Base-by-base conservation (phyloP, 148 eudicot species). In the Camellia granthamiana region DNA sequence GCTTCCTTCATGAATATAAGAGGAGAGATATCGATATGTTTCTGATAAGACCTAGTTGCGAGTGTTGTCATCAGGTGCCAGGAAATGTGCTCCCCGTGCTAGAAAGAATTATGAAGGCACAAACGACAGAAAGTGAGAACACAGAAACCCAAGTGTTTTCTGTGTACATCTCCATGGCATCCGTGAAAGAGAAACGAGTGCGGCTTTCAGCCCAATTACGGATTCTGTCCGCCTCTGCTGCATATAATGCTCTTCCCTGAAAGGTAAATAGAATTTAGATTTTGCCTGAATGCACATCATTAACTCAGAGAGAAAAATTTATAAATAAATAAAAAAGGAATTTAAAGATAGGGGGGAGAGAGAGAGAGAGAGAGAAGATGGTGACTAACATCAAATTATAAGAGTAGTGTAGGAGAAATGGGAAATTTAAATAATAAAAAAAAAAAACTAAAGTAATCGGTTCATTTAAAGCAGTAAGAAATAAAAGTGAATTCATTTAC, bases 181-280 rank as follows among this genome's bases (percentile, higher is more conserved):
- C 99, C 0, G 99, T 97, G 89, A 97, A 90, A 1, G 99, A 91
- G 67, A 97, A 94, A 49, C 94, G 94, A 11, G 99, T 84, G 2
- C 99, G 97, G 80, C 93, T 89, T 80, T 94, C 99, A 18, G 99
- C 99, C 99, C 99, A 97, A 83, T 94, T 97, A 60, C 99, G 88
- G 3, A 97, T 84, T 58, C 99, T 81, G 74, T 97, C 99, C 1
- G 99, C 98, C 83, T 97, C 99, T 62, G 99, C 95, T 69, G 98
- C 94, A 76, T 97, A 97, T 51, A 97, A 73, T 81, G 99, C 99
- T 87, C 97, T 90, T 80, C 99, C 99, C 99, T 96, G 87, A 59
- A 78, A 84, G 9, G 84, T 23, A 11, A 56, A n/a, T 2, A 0
- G 67, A 58, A 46, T 75, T 42, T 3, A 74, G 30, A 19, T 55